Percentiles rank a stretch among this genome's conserved stretches.
phyloP scores from a whole-genome alignment of 2,329 filamentous ascomycete genomes.

The Penicillium thymicola region DNA sequence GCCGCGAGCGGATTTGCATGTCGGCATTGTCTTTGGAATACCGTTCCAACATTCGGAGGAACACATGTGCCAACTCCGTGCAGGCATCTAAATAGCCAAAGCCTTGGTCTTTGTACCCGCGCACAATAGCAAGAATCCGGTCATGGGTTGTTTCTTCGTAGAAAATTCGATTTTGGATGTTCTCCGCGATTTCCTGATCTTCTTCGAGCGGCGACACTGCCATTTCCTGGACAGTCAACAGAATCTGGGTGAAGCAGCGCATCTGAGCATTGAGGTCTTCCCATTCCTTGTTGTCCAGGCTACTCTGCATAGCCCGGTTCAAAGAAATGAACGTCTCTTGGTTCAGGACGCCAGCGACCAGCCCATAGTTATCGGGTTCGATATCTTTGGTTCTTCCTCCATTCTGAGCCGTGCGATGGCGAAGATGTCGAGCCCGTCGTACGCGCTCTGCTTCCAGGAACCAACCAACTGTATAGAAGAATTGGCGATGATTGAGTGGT shows the following conservation, averaged over 20 bases:
- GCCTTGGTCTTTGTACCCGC: conserved; percentile 88
- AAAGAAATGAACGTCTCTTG: conserved; percentile 93
- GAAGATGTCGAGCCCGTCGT: conserved; percentile 61
- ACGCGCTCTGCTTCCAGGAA: conserved; percentile 82
- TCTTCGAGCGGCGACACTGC: conserved; percentile 76
- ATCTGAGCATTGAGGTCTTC: conserved; percentile 81
- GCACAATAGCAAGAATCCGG: conserved; percentile 72
- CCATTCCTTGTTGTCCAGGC: conserved; percentile 82
- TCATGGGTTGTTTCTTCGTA: conserved; percentile 97
- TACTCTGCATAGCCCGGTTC: conserved; percentile 75
- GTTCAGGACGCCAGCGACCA: conserved; percentile 85
- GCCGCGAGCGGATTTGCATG: conserved; percentile 83
- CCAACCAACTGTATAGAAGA: conserved; percentile 90
- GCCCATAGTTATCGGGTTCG: conserved; percentile 71
- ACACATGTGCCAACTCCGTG: conserved; percentile 88
- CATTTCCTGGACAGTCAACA: conserved; percentile 93
- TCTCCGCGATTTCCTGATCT: conserved; percentile 97
- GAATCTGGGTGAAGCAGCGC: conserved; percentile 91
- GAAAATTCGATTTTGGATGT: conserved; percentile 94
- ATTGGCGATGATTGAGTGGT: conserved; percentile 74
- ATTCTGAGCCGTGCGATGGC: conserved; percentile 46
- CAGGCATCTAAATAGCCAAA: conserved; percentile 90
- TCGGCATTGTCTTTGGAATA: conserved; percentile 95
- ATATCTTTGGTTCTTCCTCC: conserved; percentile 53
- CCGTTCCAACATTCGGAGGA: conserved; percentile 82